These are phyloP conservation scores for Luffa acutangula DNA, from an alignment of 306 rosid species.

Conservation along the genomic window DNA sequence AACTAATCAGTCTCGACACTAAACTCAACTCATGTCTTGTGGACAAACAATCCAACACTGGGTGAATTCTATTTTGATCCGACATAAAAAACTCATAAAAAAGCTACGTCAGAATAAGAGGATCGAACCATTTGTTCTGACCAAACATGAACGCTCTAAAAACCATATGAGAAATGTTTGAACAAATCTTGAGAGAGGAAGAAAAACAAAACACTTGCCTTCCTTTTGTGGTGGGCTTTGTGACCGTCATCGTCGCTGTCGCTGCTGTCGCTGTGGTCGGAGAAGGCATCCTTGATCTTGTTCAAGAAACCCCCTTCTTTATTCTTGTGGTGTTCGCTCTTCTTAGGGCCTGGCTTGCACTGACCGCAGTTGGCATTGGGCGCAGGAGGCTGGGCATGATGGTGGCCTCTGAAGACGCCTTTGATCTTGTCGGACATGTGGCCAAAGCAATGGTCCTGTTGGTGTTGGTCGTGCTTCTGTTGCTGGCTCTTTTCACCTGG, in stretches of 20 bases:
- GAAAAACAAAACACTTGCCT: background rate
- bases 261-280: background rate
- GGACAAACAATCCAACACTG: background rate
- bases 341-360: background rate
- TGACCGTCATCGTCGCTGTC: slow-evolving; percentile 14
- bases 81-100: no score
- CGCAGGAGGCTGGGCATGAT: background rate
- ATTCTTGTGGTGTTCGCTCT: background rate
- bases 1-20: no score
- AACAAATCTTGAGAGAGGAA: background rate
- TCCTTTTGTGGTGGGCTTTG: background rate
- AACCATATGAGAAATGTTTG: background rate
- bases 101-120: background rate
- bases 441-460: background rate
- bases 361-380: background rate
- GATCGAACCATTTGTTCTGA: no score
- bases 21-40: background rate
- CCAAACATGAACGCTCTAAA: no score
- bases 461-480: background rate
- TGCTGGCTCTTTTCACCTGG: background rate
- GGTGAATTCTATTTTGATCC: background rate
- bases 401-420: background rate
- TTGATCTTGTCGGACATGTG: background rate
- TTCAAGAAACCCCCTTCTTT: background rate
- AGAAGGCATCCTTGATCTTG: background rate